Percentiles rank a stretch among this genome's conserved stretches.
phyloP scores from a whole-genome alignment of 2,329 filamentous ascomycete genomes.

The Colletotrichum sp. region DNA sequence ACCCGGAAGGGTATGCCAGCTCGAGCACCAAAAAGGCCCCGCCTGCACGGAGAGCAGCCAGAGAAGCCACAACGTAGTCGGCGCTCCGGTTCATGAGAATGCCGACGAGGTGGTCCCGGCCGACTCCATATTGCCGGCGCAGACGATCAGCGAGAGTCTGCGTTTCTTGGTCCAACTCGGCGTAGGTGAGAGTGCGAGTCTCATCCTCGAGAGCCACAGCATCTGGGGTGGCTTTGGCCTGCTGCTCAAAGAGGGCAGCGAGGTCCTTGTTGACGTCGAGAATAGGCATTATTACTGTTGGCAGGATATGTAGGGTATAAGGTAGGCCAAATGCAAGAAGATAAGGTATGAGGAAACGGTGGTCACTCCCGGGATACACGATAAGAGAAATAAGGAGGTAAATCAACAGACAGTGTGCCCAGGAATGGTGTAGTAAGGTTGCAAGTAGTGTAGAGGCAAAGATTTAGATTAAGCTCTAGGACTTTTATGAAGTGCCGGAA shows the following conservation, averaged over 20 bases:
- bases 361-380: background rate
- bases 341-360: background rate
- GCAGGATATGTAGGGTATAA: background rate
- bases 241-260: conserved; percentile 71
- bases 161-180: conserved; percentile 72
- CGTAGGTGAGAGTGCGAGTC: conserved; percentile 70
- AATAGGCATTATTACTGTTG: conserved; percentile 58
- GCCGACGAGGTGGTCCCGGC: conserved; percentile 76
- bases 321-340: background rate
- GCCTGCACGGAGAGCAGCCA: conserved; percentile 79
- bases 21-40: conserved; percentile 84
- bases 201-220: conserved; percentile 77
- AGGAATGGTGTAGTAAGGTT: background rate
- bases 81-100: conserved; percentile 78
- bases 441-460: background rate
- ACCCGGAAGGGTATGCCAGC: conserved; percentile 75
- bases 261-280: conserved; percentile 77
- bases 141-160: conserved; percentile 68
- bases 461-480: background rate
- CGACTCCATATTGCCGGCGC: conserved; percentile 70
- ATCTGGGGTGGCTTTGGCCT: conserved; percentile 72
- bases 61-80: conserved; percentile 79
- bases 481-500: background rate
- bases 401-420: background rate
- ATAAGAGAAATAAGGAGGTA: background rate